phyloP scores from a whole-genome alignment of 345 rosid species.

The Populus nigra region DNA sequence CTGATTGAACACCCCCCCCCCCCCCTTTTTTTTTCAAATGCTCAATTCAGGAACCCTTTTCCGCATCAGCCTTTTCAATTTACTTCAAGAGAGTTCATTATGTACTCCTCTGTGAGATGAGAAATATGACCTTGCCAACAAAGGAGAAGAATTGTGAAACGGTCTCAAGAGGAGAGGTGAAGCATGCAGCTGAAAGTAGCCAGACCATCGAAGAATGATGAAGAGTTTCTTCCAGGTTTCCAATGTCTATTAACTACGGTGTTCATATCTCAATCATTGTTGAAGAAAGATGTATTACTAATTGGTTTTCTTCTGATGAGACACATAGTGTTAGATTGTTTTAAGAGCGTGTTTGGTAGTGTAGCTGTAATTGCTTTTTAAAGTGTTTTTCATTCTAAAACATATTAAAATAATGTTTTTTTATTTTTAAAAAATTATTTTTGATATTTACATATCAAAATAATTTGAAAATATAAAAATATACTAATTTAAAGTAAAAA shows the following conservation, averaged over 20 bases:
- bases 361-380: too few relatives aligned
- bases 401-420: too few relatives aligned
- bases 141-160: conserved; percentile 2
- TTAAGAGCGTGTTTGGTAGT: accelerated
- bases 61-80: conserved; percentile 85
- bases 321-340: not conserved
- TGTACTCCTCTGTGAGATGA: conserved; percentile 71
- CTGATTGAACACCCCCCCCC: not conserved
- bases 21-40: not conserved
- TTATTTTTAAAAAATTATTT: too few relatives aligned
- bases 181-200: conserved; percentile 13
- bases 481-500: too few relatives aligned
- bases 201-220: conserved; percentile 1
- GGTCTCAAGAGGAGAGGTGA: not conserved
- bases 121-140: not conserved
- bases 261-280: not conserved
- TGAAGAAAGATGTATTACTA: not conserved
- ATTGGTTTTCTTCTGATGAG: not conserved
- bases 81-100: conserved; percentile 72
- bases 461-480: too few relatives aligned
- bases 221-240: not conserved
- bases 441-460: too few relatives aligned
- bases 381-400: too few relatives aligned
- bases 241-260: not conserved
- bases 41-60: conserved; percentile 61